Percentiles rank a stretch among this genome's conserved stretches.
Evolutionary conservation across 208 protist species (phyloP).

Genomic region (Crithidia expoeki): DNA sequence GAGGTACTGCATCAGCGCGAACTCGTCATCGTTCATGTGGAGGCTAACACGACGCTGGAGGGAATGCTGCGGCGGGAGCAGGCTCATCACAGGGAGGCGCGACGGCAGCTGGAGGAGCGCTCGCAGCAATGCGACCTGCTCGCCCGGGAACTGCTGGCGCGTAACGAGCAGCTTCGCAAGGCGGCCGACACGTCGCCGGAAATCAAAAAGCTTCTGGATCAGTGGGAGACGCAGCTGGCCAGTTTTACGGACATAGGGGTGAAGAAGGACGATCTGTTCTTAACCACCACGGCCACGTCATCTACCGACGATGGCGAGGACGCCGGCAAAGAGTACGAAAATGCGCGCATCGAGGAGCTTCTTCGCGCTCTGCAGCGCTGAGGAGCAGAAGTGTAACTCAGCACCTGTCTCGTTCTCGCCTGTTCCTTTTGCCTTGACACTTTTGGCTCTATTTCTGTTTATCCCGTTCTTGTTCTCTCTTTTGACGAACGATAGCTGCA

Average conservation of each 20-base stretch:
- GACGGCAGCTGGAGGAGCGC: constrained; percentile 48
- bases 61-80: constrained; percentile 67
- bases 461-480: too few relatives aligned
- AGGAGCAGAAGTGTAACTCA: background rate
- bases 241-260: constrained; percentile 24
- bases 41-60: constrained; percentile 78
- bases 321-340: constrained; percentile 30
- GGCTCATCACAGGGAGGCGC: constrained; percentile 43
- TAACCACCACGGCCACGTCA: constrained; percentile 12
- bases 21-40: constrained; percentile 59
- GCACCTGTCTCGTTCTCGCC: background rate
- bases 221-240: constrained; percentile 35
- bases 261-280: constrained; percentile 27
- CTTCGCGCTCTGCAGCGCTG: constrained; percentile 30
- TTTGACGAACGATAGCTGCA: too few relatives aligned
- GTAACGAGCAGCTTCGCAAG: constrained; percentile 38
- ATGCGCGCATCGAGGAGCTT: constrained; percentile 36
- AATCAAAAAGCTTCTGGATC: constrained; percentile 28
- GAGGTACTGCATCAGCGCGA: constrained; percentile 67
- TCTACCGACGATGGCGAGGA: constrained; percentile 27
- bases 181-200: constrained; percentile 26
- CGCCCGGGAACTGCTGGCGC: constrained; percentile 25
- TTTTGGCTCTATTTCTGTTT: too few relatives aligned
- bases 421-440: constrained; percentile 6
- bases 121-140: constrained; percentile 36